These are phyloP conservation scores for Lentinula guzmanii DNA, from an alignment of 768 basidiomycete species.

Conservation along the genomic window DNA sequence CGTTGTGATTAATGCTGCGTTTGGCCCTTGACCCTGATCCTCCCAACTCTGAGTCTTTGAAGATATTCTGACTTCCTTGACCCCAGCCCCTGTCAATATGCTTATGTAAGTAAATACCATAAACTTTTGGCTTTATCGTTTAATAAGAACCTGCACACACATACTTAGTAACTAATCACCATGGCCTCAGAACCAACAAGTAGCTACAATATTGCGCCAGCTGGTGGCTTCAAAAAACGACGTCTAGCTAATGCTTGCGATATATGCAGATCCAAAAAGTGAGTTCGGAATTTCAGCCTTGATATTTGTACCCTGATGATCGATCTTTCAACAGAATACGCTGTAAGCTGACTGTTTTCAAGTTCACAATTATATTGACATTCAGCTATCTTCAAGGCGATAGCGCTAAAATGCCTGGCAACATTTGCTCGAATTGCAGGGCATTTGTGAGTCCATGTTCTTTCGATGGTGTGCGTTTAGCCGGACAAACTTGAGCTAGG, in stretches of 20 bases:
- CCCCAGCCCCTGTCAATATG: too few species aligned
- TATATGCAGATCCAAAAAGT: conserved; percentile 34
- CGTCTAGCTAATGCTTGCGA: conserved; percentile 55
- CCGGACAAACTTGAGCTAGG: neutral
- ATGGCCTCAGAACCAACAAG: neutral
- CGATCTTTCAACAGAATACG: conserved; percentile 9
- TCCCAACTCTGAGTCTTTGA: too few species aligned
- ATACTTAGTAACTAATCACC: too few species aligned
- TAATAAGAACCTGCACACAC: too few species aligned
- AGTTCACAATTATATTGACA: too few species aligned
- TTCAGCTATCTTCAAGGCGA: conserved; percentile 22
- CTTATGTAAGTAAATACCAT: too few species aligned
- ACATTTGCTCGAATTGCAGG: conserved; percentile 35
- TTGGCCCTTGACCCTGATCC: too few species aligned
- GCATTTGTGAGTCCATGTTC: conserved; percentile 25
- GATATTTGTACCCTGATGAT: too few species aligned
- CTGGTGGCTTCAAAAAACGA: conserved; percentile 33
- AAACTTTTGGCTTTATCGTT: too few species aligned
- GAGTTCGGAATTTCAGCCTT: too few species aligned
- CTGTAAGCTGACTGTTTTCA: conserved; percentile 25
- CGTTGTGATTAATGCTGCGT: too few species aligned
- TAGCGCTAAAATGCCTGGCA: conserved; percentile 35
- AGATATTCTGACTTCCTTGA: too few species aligned
- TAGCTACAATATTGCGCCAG: neutral
- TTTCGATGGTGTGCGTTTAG: conserved; percentile 6